Evolutionary conservation across 1,284 basidiomycete genomes (phyloP).

Genomic region (Microbotryum violaceum): DNA sequence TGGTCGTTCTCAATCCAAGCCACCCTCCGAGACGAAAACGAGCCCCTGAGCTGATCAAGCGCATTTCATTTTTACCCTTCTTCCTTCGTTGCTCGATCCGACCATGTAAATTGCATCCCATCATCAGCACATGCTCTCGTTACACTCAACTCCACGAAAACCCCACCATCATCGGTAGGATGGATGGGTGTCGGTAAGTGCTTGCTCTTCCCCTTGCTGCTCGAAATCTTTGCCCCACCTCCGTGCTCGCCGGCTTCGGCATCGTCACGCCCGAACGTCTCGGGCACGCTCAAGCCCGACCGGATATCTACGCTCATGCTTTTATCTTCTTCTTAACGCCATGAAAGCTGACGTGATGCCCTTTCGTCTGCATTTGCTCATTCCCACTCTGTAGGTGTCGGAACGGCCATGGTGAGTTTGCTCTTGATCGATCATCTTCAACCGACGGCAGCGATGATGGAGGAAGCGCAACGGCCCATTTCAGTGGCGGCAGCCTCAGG

Average conservation of each 20-base stretch:
- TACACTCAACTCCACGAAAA: conserved; percentile 9
- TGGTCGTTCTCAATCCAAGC: no score
- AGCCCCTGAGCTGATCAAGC: no score
- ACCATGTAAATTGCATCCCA: no score
- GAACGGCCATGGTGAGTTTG: conserved; percentile 8
- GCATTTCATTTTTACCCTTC: no score
- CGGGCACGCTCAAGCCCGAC: not conserved
- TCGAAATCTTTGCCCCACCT: not conserved
- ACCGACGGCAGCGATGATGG: no score
- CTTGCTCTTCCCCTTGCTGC: not conserved
- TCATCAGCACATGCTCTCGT: conserved; percentile 11
- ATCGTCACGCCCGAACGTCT: not conserved
- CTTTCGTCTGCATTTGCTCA: not conserved
- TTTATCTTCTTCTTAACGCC: no score
- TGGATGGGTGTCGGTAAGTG: conserved; percentile 15
- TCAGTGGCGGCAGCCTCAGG: not conserved
- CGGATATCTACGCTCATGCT: not conserved
- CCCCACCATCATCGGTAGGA: not conserved
- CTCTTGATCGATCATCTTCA: not conserved
- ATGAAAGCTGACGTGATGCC: not conserved
- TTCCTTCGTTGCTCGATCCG: no score
- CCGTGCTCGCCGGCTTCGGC: not conserved
- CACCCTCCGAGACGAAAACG: no score
- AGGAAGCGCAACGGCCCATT: no score
- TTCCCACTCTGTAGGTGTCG: conserved; percentile 1